Base-by-base conservation (phyloP, 2,329 filamentous ascomycete genomes). In the Chrysoporthe austroafricana region DNA sequence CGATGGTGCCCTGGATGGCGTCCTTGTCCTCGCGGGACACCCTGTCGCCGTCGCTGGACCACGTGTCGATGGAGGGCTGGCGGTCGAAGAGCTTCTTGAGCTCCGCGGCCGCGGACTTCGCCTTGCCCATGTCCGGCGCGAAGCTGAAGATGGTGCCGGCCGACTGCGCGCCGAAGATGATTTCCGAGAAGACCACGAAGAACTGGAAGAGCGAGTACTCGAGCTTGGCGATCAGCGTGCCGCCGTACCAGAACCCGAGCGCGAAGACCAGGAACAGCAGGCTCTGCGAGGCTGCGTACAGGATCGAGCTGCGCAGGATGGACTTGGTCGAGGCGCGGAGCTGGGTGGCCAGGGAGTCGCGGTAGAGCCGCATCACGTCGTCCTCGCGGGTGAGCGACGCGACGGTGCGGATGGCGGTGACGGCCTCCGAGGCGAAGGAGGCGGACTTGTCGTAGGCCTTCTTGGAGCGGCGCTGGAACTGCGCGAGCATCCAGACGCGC, bases 221-320 rank as follows among this genome's bases (percentile, higher is more conserved):
- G 60, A 80, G 75, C 66, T 85, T 85, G 32, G 86, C 89, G 64
- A 97, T 90, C 43, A 96, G 82, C 0, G 85, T 91, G 39, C 93
- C 92, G 69, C 94, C 94, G 74, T 96, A 97, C 93, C 93, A 97
- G 83, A 97, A 97, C 1, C 91, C 93, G 4, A 97, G 87, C 0
- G 94, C 94, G 69, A 96, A 90, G 72, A 90, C 93, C 59, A 94
- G 83, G 80, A 97, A 96, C 69, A 92, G 88, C 68, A 97, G 82
- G 0, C 91, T 94, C 79, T 97, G 94, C 0, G 93, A 92, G 1
- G 89, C 86, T 0, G 94, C 93, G 75, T 97, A 98, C 5, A 97
- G 86, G 1, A 85, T 76, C 13, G 92, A 94, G 0, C 92, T 93
- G 74, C 89, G 91, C 69, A 93, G 77, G 43, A 97, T 87, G 0